Base-by-base conservation (phyloP, 768 basidiomycete species). In the Xerocomus potaroensis region DNA sequence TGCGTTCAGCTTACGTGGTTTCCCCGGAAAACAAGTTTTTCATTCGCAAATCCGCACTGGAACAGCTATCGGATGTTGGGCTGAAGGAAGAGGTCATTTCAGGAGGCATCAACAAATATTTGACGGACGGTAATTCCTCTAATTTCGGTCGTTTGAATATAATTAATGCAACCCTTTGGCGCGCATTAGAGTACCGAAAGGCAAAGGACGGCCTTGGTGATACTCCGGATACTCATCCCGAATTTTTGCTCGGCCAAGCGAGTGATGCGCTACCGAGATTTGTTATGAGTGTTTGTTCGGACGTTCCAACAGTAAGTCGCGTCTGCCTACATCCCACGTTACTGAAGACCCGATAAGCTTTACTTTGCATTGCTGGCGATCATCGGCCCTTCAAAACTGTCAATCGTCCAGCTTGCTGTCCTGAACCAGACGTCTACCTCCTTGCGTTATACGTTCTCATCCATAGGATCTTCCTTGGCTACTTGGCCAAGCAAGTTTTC, bases 371-470 rank as follows among this genome's bases (percentile, higher is more conserved):
- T 59, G 16, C 44, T 56, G 26, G 61, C 64, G 10, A 43, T 68
- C 24, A 34, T 59, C 12, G 29, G 18, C 23, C 67, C 67, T 10
- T 54, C 57, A 4, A 56, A 46, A 11, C 30, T 66, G 14, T 63
- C 67, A 15, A 47, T 68, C 31, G 46, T 59, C 15, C 61, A 66
- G 35, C 55, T 68, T 7, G 67, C 67, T 16, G 45, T 66, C 15
- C 53, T 68, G 0, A 52, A 61, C 34, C 59, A 66, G 43, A 55
- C 59, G 2, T 52, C 65, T 1, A 9, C 44, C 8, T 58, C 53
- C 8, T 44, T 68, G 32, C 55, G 57, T 5, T 41, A 37, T 31
- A 59, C 67, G 1, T 57, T 68, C 24, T 15, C 26, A n/a, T 24
- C 27, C 14, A 45, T 66, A 8, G 47, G 42, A 1, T 46, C 31